Base-by-base conservation (phyloP, 2,329 filamentous ascomycete species). In the Xylariaceae sp. region DNA sequence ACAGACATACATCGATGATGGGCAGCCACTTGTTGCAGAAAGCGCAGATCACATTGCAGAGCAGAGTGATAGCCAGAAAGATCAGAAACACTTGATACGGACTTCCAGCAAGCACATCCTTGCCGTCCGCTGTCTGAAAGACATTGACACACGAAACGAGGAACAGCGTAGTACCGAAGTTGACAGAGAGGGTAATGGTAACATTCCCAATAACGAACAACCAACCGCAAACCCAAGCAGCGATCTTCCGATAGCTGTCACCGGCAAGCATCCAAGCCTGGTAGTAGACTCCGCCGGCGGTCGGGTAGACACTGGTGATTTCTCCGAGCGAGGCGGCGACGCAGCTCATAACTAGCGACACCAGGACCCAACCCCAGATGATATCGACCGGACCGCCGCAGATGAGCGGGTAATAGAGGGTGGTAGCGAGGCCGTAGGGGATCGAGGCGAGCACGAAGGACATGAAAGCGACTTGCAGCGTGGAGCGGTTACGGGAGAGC, bases 141-240 rank as follows among this genome's bases (percentile, higher is more conserved):
- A 81, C 73, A 47, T 79, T 77, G 63, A 81, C 61, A 58, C 75
- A 78, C 12, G 69, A 73, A 45, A 78, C 71, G 47, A 79, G 65
- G 63, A 80, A 76, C 53, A 89, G 79, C 0, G 82, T 85, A 3
- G 86, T 88, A 6, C 85, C 86, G 57, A 89, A 90, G 70, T 88
- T 87, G 61, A 89, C 85, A n/a, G 85, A 79, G n/a, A 89, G 72
- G 0, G 86, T 89, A 55, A 91, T 91, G 54, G 84, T 88, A 64
- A 89, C 84, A 67, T 90, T 90, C 47, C 87, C 87, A 41, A 88
- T 81, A 16, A 88, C 77, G 61, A 86, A 90, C 19, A 84, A 72
- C 85, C 85, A 90, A 49, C 85, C 85, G 54, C 82, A 85, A 49
- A 86, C 79, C 79, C 83, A 89, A 23, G 82, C 82, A 14, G 83